These are phyloP conservation scores for Haberlea rhodopensis DNA, from an alignment of 257 asterid genomes.

Conservation along the genomic window DNA sequence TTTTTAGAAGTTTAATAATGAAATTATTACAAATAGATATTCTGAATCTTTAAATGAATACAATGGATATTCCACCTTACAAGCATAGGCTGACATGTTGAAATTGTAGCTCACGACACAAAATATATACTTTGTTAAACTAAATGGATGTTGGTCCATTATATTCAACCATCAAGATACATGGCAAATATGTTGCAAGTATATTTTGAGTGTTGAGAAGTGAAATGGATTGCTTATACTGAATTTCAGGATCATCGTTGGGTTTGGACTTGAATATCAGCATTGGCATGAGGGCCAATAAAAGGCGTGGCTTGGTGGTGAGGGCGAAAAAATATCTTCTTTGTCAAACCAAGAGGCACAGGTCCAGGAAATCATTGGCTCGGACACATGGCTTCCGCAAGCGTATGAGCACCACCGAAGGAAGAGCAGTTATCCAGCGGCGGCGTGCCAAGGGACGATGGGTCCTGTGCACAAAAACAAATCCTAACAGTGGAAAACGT, in stretches of 20 bases:
- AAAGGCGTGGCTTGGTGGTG: conserved; percentile 39
- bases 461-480: conserved; percentile 78
- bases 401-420: conserved; percentile 92
- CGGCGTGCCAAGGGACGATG: conserved; percentile 90
- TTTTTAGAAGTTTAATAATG: not conserved
- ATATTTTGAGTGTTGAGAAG: not conserved
- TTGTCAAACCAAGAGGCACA: conserved; percentile 70
- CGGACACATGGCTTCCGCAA: conserved; percentile 90
- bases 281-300: conserved; percentile 22
- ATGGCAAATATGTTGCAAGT: not conserved
- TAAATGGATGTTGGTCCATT: not conserved
- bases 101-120: not conserved
- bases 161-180: not conserved
- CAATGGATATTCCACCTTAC: no score
- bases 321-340: conserved; percentile 37
- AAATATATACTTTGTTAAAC: not conserved
- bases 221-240: not conserved
- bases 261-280: conserved; percentile 29
- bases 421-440: conserved; percentile 67
- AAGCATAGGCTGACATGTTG: no score
- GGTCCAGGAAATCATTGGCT: conserved; percentile 89
- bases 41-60: not conserved
- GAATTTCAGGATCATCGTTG: conserved; percentile 25
- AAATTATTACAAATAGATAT: no score
- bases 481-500: conserved; percentile 74